Conservation (phyloP, 2,329 filamentous ascomycete species). For the Ceratocystis cubensis region DNA sequence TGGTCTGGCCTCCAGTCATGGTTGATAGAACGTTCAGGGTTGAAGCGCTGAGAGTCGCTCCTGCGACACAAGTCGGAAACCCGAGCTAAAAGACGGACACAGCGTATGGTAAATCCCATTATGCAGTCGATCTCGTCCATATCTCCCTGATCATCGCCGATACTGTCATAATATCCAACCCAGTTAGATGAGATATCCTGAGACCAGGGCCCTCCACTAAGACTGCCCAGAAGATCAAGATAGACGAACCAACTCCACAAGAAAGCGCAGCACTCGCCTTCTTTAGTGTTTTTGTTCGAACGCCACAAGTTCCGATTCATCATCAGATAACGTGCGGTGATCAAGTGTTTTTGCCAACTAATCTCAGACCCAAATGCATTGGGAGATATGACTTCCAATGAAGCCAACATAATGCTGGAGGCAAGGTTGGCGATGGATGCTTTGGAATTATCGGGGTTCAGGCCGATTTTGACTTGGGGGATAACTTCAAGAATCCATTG, state of each 20-base stretch:
- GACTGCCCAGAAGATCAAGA: slow-evolving; percentile 63
- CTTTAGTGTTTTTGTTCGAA: slow-evolving; percentile 27
- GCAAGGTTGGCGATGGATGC: slow-evolving; percentile 46
- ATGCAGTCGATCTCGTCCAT: slow-evolving; percentile 67
- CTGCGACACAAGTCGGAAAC: slow-evolving; percentile 58
- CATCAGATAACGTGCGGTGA: slow-evolving; percentile 64
- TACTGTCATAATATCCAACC: slow-evolving; percentile 39
- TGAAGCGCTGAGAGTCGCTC: slow-evolving; percentile 54
- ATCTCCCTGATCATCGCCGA: slow-evolving; percentile 38
- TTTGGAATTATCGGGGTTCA: slow-evolving; percentile 1
- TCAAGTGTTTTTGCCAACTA: slow-evolving; percentile 68
- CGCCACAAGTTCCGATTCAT: slow-evolving; percentile 32
- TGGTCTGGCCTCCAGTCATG: slow-evolving; percentile 47
- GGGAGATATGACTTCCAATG: slow-evolving; percentile 71
- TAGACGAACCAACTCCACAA: slow-evolving; percentile 75
- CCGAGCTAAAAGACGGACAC: slow-evolving; percentile 41
- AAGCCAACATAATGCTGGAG: slow-evolving; percentile 73
- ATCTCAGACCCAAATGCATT: slow-evolving; percentile 70
- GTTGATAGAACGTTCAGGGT: slow-evolving; percentile 28
- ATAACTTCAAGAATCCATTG: slow-evolving; percentile 67
- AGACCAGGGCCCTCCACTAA: slow-evolving; percentile 46
- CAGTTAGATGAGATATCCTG: slow-evolving; percentile 37
- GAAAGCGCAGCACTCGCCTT: slow-evolving; percentile 47
- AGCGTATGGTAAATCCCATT: slow-evolving; percentile 38
- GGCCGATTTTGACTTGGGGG: slow-evolving; percentile 35